Conservation (phyloP, 2,329 filamentous ascomycete genomes). For the Clonostachys chloroleuca region DNA sequence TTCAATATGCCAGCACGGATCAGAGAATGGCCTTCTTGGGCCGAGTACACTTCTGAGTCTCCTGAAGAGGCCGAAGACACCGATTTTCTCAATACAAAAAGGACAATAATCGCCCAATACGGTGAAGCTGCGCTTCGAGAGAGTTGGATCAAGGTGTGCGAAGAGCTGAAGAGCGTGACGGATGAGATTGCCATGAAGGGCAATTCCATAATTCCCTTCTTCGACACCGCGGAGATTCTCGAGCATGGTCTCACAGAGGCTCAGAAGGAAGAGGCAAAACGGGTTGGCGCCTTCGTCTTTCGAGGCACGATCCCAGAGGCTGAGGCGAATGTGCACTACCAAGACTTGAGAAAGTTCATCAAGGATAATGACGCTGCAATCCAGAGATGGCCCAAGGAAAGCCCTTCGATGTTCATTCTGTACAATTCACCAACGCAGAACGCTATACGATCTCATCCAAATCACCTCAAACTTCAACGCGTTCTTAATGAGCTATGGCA, state of each 20-base stretch:
- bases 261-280: slow-evolving; percentile 17
- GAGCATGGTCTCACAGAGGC: slow-evolving; percentile 8
- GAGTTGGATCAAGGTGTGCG: slow-evolving; percentile 32
- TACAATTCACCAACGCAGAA: slow-evolving; percentile 32
- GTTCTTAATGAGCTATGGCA: slow-evolving; percentile 32
- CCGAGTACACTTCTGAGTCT: slow-evolving; percentile 9
- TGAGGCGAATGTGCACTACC: slow-evolving; percentile 15
- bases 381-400: slow-evolving; percentile 25
- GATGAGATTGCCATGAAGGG: slow-evolving; percentile 25
- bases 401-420: slow-evolving; percentile 29
- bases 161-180: slow-evolving; percentile 24
- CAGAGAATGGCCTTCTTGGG: slow-evolving; percentile 14
- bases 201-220: slow-evolving; percentile 20
- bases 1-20: slow-evolving; percentile 10
- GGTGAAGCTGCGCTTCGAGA: slow-evolving; percentile 22
- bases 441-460: slow-evolving; percentile 26
- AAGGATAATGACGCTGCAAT: slow-evolving; percentile 21
- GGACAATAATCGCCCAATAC: slow-evolving; percentile 25
- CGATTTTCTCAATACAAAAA: slow-evolving; percentile 20
- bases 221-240: slow-evolving; percentile 19
- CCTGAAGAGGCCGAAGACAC: slow-evolving; percentile 7
- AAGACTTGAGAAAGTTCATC: slow-evolving; percentile 22
- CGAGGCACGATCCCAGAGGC: slow-evolving; percentile 10
- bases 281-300: slow-evolving; percentile 13
- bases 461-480: slow-evolving; percentile 25